These are phyloP conservation scores for Xylaria bambusicola DNA, from an alignment of 495 filamentous ascomycete genomes.

Conservation along the genomic window DNA sequence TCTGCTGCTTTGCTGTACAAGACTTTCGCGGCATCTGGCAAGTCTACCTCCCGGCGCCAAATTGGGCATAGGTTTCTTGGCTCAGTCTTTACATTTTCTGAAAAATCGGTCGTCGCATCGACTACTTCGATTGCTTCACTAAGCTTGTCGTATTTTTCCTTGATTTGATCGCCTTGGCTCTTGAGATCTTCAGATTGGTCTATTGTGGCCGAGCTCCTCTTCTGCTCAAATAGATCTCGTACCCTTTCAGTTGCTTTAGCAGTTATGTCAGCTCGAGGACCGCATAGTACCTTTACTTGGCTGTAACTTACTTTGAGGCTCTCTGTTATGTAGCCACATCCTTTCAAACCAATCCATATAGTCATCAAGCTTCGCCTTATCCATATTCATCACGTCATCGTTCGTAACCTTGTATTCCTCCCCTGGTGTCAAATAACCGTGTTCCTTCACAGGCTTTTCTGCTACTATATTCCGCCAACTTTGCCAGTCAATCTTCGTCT, in stretches of 20 bases:
- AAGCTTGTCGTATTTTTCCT: constrained; percentile 4
- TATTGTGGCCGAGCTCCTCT: neutral
- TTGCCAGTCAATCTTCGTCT: constrained; percentile 68
- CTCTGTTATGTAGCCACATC: constrained; percentile 61
- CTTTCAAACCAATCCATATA: constrained; percentile 90
- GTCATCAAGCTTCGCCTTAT: constrained; percentile 66
- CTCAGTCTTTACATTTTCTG: constrained; percentile 33
- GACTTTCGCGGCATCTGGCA: constrained; percentile 52
- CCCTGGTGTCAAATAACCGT: constrained; percentile 17
- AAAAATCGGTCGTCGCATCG: constrained; percentile 27
- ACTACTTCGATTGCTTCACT: constrained; percentile 11
- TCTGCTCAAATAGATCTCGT: constrained; percentile 15
- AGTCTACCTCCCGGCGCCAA: constrained; percentile 58
- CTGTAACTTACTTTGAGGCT: constrained; percentile 41
- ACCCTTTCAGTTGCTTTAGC: constrained; percentile 15
- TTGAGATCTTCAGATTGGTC: neutral
- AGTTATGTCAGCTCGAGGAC: neutral
- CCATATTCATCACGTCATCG: constrained; percentile 69
- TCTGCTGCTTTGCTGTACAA: constrained; percentile 61
- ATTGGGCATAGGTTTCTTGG: constrained; percentile 60
- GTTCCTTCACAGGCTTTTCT: constrained; percentile 22
- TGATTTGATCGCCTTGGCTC: neutral
- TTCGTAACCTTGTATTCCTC: constrained; percentile 57
- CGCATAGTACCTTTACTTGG: neutral
- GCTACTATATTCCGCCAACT: constrained; percentile 64